Percentiles rank a stretch among this genome's conserved stretches.
phyloP scores from a whole-genome alignment of 306 rosid genomes.

The Luffa acutangula region DNA sequence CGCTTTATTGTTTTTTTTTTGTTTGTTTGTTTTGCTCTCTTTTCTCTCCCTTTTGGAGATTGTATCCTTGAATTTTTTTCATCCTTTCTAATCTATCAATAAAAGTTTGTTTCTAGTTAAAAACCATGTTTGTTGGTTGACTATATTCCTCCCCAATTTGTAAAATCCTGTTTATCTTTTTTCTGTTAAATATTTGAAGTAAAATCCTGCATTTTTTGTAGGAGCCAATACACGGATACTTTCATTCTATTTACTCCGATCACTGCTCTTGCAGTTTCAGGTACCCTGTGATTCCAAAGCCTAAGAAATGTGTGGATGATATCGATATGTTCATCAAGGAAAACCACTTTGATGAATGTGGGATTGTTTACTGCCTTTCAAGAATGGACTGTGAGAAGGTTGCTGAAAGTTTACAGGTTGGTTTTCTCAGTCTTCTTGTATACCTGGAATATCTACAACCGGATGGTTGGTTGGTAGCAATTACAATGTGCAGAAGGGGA shows the following conservation, averaged over 20 bases:
- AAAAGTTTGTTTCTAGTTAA: too few species aligned
- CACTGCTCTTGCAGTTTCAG: too few species aligned
- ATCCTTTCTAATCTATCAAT: too few species aligned
- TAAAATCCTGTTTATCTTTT: not conserved
- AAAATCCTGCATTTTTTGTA: not conserved
- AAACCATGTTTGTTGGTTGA: too few species aligned
- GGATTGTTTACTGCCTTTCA: conserved; percentile 88
- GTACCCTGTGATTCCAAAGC: too few species aligned
- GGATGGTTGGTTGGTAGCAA: too few species aligned
- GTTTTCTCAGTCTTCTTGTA: not conserved
- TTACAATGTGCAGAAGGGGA: too few species aligned
- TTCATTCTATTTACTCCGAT: too few species aligned
- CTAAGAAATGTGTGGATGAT: conserved; percentile 42
- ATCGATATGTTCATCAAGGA: conserved; percentile 16
- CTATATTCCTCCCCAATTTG: not conserved
- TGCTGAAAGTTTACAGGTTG: conserved; percentile 78
- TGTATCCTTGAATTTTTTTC: not conserved
- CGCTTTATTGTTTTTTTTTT: too few species aligned
- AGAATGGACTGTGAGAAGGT: conserved; percentile 96
- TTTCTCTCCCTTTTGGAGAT: not conserved
- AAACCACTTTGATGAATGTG: conserved; percentile 86
- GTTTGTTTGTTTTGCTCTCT: too few species aligned
- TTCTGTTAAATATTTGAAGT: not conserved
- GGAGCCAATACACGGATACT: not conserved
- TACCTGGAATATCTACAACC: too few species aligned